phyloP scores from a whole-genome alignment of 1,139 yeast genomes.

The Barnettozyma hawaiiensis region DNA sequence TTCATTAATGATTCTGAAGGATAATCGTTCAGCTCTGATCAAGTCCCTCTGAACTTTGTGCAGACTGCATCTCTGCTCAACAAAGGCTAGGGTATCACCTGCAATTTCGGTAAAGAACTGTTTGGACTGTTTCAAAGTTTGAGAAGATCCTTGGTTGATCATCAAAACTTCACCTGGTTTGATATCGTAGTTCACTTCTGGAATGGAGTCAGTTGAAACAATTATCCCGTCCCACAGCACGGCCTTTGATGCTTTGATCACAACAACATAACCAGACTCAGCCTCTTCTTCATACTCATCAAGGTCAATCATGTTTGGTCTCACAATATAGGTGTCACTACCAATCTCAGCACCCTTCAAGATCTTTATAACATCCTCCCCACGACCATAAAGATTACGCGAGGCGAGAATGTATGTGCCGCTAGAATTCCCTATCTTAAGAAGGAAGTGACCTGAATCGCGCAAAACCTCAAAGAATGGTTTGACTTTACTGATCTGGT shows the following conservation, averaged over 20 bases:
- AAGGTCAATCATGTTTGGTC: conserved; percentile 13
- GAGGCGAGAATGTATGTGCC: conserved; percentile 45
- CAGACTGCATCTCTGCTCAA: conserved; percentile 66
- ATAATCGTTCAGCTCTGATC: conserved; percentile 57
- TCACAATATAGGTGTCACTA: conserved; percentile 28
- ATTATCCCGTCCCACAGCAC: conserved; percentile 88
- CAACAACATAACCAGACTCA: conserved; percentile 58
- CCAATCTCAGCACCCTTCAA: conserved; percentile 33
- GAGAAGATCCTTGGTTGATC: conserved; percentile 58
- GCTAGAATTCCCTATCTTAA: conserved; percentile 66
- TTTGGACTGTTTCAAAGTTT: conserved; percentile 40
- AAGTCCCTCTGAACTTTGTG: conserved; percentile 73
- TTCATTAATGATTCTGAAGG: conserved; percentile 63
- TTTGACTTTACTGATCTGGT: conserved; percentile 53
- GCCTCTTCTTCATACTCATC: conserved; percentile 31
- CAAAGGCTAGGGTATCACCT: conserved; percentile 45
- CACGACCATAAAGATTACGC: conserved; percentile 32
- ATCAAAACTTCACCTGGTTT: conserved; percentile 67
- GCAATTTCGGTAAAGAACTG: conserved; percentile 46
- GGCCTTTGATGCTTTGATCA: conserved; percentile 78
- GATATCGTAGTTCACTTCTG: conserved; percentile 34
- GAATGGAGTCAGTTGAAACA: conserved; percentile 47
- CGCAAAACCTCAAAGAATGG: conserved; percentile 52
- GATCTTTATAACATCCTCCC: conserved; percentile 32
- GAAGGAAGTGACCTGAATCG: conserved; percentile 69